Evolutionary conservation across 495 filamentous ascomycete species (phyloP).

Genomic region (Aspergillus sclerotiicarbonarius): DNA sequence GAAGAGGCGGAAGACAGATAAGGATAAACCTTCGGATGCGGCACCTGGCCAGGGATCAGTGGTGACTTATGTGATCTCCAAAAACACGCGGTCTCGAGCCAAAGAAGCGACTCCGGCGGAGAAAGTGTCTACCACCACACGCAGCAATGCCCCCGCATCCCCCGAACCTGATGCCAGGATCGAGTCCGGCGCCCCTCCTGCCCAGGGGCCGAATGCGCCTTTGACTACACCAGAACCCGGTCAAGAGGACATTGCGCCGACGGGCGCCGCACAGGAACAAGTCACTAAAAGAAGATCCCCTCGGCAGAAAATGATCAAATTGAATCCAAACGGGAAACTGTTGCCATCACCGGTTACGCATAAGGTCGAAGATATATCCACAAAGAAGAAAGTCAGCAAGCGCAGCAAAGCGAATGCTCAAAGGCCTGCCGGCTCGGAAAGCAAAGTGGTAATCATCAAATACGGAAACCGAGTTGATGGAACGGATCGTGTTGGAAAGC

Average conservation of each 20-base stretch:
- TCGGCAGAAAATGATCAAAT: conserved; percentile 49
- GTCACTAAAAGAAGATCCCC: not conserved
- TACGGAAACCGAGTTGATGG: conserved; percentile 34
- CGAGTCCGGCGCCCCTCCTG: no score
- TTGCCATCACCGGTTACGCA: conserved; percentile 47
- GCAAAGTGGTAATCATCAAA: conserved; percentile 43
- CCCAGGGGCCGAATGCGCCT: no score
- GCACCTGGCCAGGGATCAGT: not conserved
- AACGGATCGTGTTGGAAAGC: conserved; percentile 32
- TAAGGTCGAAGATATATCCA: conserved; percentile 22
- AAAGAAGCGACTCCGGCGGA: not conserved
- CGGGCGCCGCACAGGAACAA: not conserved
- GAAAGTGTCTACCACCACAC: not conserved
- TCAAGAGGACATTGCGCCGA: not conserved
- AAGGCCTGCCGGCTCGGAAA: conserved; percentile 20
- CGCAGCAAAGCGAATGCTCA: conserved; percentile 16
- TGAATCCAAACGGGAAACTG: conserved; percentile 57
- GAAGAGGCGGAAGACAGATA: conserved; percentile 54
- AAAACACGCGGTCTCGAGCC: not conserved
- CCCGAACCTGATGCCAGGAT: no score
- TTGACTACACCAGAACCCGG: not conserved
- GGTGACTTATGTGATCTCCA: not conserved
- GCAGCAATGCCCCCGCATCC: no score
- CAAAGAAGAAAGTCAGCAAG: conserved; percentile 24
- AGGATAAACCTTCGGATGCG: conserved; percentile 11